Base-by-base conservation (phyloP, 805 yeast genomes). In the Teunomyces gatunensis region DNA sequence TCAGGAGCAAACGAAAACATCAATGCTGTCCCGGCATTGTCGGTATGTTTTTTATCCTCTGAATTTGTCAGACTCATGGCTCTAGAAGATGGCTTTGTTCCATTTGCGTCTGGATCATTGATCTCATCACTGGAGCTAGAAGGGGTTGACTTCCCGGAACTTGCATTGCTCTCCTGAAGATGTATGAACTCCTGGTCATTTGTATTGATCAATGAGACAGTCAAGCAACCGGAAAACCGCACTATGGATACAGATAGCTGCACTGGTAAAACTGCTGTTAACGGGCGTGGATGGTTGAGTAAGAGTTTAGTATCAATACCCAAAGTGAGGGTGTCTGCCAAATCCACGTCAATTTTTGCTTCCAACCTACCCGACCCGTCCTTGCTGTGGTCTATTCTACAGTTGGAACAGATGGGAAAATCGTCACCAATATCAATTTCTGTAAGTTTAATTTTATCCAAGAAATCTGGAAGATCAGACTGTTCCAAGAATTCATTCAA, bases 351-450 rank as follows among this genome's bases (percentile, higher is more conserved):
- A 28, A 91, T 90, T 55, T 87, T 88, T 1, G 96, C 96, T 61
- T 90, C 96, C 39, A 81, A 59, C 37, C 84, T 67, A 13, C 83
- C 72, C 17, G 79, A 73, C 1, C 71, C 71, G 47, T 77, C 81
- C 18, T 78, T 77, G 47, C 79, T 77, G 50, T 81, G 83, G 52
- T 75, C 76, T 33, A 94, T 87, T 43, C 96, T 77, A 66, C 99
- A 94, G 60, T 94, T 94, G 47, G 96, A 87, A 62, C 94, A 88
- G 44, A 94, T 88, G 3, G 99, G 99, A 62, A 85, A 94, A 65
- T 91, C 97, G 61, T 89, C 88, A 29, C 99, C 99, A 48, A 94
- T 84, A 57, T 90, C 92, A 21, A 94, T 82, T 58, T 92, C 97
- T 1, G 91, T 87, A 42, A 94, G 81, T 50, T 78, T 79, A 35